Base-by-base conservation (phyloP, 2,329 filamentous ascomycete genomes). In the Aureobasidium mangrovei region DNA sequence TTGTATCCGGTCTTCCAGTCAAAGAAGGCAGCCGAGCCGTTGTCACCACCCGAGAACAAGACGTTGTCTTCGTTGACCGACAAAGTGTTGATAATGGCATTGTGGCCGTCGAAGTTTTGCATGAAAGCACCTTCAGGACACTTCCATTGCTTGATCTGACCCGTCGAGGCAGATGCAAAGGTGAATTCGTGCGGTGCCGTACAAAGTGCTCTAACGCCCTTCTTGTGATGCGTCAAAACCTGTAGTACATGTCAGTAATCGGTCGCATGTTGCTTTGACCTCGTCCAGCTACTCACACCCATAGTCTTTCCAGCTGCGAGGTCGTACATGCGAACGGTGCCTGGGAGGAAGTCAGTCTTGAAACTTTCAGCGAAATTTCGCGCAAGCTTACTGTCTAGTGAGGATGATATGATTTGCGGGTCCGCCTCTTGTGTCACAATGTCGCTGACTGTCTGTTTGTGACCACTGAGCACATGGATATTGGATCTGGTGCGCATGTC, bases 81-180 rank as follows among this genome's bases (percentile, higher is more conserved):
- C 43, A 98, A 74, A 0, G 90, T 90, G 72, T 98, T 98, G 74
- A 98, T 91, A 68, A 98, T 94, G 57, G 89, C 82, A 65, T 96
- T 96, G 66, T 97, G 91, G 4, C 91, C 91, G 41, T 95, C 88
- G 65, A 97, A 97, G 67, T 97, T 97, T 70, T 96, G 91, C 93
- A 98, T 98, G 68, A 98, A 97, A 12, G 89, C 89, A 36, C 91
- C 94, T 67, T 96, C 90, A 1, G 94, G 94, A 62, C 91, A 97
- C 70, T 97, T 96, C 91, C 93, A 98, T 73, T 98, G 93, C 76
- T 98, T 98, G 73, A 98, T 96, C 67, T 87, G 91, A 27, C 87
- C 86, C 0, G 91, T 91, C 64, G 89, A 95, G 41, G 86, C 93
- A 57, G 83, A 91, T 4, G 93, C 93, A 67, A 98, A 98, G 0